Base-by-base conservation (phyloP, 179 eudicot genomes). In the Silene vulgaris region DNA sequence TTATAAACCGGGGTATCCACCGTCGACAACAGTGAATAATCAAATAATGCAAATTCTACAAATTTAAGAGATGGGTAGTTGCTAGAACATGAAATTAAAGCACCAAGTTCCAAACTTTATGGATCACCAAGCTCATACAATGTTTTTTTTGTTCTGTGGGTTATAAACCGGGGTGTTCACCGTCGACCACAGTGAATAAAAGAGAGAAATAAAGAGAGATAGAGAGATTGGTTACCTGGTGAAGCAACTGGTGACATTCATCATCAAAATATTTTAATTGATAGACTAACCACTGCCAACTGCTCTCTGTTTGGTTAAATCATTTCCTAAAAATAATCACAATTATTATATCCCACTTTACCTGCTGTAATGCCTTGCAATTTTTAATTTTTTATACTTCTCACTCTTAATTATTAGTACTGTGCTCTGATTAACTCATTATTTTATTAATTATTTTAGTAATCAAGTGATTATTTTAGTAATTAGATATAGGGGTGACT, bases 271-370 rank as follows among this genome's bases (percentile, higher is more conserved):
- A 79, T 85, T 82, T 35, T 74, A 52, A 75, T 82, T 74, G 87
- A 82, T 79, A 85, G 76, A 69, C 84, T 79, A 88, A 84, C 87
- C 69, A 87, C 87, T 87, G 87, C 83, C 91, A 90, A 87, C 90
- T 87, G 87, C 89, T 79, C 88, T 72, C 68, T 80, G 82, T 79
- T 82, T 85, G 89, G 83, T 84, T 87, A 84, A 84, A 84, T 82
- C 82, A 79, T 78, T 80, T 75, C 72, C 16, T 76, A 62, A 30
- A 13, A 77, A 61, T 63, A 80, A 75, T 37, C 48, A 48, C 11
- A 45, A 45, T 45, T 9, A 45, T 45, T 45, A 45, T 45, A 45
- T 73, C 72, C 74, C 65, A 12, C 77, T 81, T 74, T 73, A 73
- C 74, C 74, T 72, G 28, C 72, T 75, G 76, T 65, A 72, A 65